Conservation (phyloP, 2,329 filamentous ascomycete genomes). For the Alternaria viburni region DNA sequence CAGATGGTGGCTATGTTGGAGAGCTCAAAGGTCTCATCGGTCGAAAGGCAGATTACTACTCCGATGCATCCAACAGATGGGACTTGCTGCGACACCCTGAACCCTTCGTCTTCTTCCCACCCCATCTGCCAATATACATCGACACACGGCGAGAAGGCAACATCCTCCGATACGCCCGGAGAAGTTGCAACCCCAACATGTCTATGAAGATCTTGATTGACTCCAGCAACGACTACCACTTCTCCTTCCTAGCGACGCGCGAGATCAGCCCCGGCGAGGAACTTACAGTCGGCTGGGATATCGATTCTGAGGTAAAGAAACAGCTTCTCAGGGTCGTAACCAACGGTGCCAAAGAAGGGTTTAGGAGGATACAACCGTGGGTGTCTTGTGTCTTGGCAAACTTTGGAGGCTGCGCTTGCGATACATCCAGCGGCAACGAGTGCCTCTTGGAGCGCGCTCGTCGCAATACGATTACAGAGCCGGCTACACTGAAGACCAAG, state of each 20-base stretch:
- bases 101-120: conserved; percentile 71
- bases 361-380: conserved; percentile 69
- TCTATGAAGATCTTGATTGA: conserved; percentile 84
- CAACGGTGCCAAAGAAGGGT: conserved; percentile 66
- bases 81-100: conserved; percentile 56
- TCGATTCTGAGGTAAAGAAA: conserved; percentile 57
- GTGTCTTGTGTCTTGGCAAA: conserved; percentile 74
- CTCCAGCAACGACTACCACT: conserved; percentile 73
- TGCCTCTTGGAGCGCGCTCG: conserved; percentile 47
- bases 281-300: conserved; percentile 68
- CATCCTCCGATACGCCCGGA: conserved; percentile 82
- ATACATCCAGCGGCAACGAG: conserved; percentile 49
- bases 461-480: conserved; percentile 38
- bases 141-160: conserved; percentile 90
- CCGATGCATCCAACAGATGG: conserved; percentile 56
- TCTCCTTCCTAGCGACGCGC: conserved; percentile 87
- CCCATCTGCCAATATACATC: conserved; percentile 86
- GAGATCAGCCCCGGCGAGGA: conserved; percentile 76
- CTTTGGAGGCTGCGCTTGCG: conserved; percentile 80
- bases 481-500: conserved; percentile 50
- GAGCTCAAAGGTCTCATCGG: conserved; percentile 71
- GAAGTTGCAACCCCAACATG: conserved; percentile 92
- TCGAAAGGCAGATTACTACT: conserved; percentile 55
- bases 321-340: conserved; percentile 66
- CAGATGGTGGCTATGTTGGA: conserved; percentile 63